These are phyloP conservation scores for Backusella tuberculispora DNA, from an alignment of 192 early-diverging fungal genomes.

Conservation along the genomic window DNA sequence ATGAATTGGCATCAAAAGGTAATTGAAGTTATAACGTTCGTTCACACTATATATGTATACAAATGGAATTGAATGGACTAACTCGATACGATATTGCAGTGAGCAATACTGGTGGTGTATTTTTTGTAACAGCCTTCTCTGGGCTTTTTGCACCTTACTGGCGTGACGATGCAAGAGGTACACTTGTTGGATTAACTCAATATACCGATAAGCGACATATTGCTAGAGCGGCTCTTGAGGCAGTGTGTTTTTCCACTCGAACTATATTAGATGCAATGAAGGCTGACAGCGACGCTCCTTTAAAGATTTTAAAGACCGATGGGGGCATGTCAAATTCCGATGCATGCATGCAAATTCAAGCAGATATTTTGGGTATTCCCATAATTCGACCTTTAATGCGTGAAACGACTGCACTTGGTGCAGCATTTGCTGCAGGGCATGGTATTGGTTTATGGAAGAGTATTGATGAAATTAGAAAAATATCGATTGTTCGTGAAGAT, in stretches of 20 bases:
- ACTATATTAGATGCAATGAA: slow-evolving; percentile 93
- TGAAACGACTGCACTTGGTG: slow-evolving; percentile 91
- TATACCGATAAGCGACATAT: slow-evolving; percentile 87
- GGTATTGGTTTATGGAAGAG: slow-evolving; percentile 32
- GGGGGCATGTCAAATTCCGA: slow-evolving; percentile 93
- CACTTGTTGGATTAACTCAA: slow-evolving; percentile 87
- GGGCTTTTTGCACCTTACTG: slow-evolving; percentile 96
- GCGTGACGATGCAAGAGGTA: slow-evolving; percentile 89
- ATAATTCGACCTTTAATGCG: slow-evolving; percentile 82
- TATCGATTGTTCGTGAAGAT: slow-evolving; percentile 16
- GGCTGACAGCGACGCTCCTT: slow-evolving; percentile 64
- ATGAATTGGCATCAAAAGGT: slow-evolving; percentile 60
- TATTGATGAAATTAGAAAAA: neutral
- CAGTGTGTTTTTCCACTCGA: slow-evolving; percentile 85
- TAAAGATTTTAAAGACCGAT: slow-evolving; percentile 82
- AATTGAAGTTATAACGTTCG: slow-evolving; percentile 65
- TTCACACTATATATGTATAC: slow-evolving; percentile 13
- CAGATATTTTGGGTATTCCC: slow-evolving; percentile 78
- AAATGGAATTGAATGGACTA: neutral
- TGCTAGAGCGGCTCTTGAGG: slow-evolving; percentile 85
- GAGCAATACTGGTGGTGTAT: slow-evolving; percentile 83
- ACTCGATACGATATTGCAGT: slow-evolving; percentile 37
- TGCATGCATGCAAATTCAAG: slow-evolving; percentile 89
- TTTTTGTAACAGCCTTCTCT: slow-evolving; percentile 94
- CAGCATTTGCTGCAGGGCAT: slow-evolving; percentile 62